Evolutionary conservation across 148 eudicot species (phyloP), one percentile per base, ranked within the genome.

Genomic region (Vaccinium darrowii): DNA sequence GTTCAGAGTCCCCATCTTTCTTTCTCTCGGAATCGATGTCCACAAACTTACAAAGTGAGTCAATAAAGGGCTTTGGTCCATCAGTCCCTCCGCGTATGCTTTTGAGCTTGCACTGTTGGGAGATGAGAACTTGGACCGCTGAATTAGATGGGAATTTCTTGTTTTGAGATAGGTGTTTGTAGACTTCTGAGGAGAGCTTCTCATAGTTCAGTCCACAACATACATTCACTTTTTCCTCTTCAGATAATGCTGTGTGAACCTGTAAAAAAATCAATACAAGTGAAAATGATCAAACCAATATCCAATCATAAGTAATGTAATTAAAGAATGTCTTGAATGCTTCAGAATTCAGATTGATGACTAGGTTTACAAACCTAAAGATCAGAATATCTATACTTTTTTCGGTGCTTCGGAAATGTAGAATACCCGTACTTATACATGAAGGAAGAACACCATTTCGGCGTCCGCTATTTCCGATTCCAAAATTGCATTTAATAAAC

Each of bases 221-320:
- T 11, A 95, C 65, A 63, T 78, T 95, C 50, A 82, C 84, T 57
- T 85, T 91, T 25, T 94, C 94, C 76, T 95, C 96, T 77, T 93
- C 94, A 0, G 93, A 89, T 82, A 95, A 79, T 39, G 91, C 89
- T 39, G 87, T 50, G 85, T 95, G 98, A 58, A 90, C 95, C 98
- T 95, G 90, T 85, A 84, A 9, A 14, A 54, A 23, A 1, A 72
- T 13, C 54, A 58, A 74, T 23, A 49, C 0, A 51, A 58, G 21
- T n/a, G 30, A 54, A 56, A 83, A 71, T 65, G 8, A 51, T 53
- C 16, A 52, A 67, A 52, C 74, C 74, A 47, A 57, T 4, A 25
- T 15, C 84, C 36, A 49, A 4, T 5, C 6, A 15, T 14, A 36
- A 13, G 50, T 62, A 30, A 57, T 9, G 18, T 71, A 14, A 5